These are phyloP conservation scores for Trametes elegans DNA, from an alignment of 768 basidiomycete species.

Conservation along the genomic window DNA sequence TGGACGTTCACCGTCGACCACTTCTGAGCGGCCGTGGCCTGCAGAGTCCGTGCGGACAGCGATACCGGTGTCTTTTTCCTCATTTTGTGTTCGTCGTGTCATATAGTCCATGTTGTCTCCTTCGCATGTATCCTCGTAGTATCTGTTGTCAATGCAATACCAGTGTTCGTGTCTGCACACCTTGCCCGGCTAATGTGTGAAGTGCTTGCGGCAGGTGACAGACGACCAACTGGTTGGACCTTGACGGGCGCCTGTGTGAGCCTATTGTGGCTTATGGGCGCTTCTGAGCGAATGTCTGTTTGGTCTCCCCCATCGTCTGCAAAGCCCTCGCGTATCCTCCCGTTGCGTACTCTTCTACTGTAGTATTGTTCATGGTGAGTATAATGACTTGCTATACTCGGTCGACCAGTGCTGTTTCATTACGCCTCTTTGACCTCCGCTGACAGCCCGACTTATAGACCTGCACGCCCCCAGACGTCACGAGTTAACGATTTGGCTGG, in stretches of 20 bases:
- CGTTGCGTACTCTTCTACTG: neutral
- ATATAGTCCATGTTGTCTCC: slow-evolving; percentile 4
- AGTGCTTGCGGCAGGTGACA: too few species aligned
- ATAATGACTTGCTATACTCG: neutral
- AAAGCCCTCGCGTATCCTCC: neutral
- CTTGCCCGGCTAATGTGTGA: too few species aligned
- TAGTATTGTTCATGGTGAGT: slow-evolving; percentile 18
- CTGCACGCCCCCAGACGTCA: slow-evolving; percentile 3
- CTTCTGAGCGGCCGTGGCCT: slow-evolving; percentile 49
- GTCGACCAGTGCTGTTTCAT: neutral
- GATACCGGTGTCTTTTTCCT: neutral
- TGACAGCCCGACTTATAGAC: neutral
- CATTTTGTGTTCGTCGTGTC: neutral
- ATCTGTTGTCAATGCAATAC: slow-evolving; percentile 9
- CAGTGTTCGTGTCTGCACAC: too few species aligned
- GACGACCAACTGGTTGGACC: too few species aligned
- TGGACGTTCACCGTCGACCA: slow-evolving; percentile 96
- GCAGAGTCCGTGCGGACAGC: neutral
- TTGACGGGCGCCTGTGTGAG: neutral
- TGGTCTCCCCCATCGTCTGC: slow-evolving; percentile 9
- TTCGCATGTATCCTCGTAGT: slow-evolving; percentile 14
- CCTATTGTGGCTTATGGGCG: slow-evolving; percentile 1
- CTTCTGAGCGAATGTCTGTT: neutral
- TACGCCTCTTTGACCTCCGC: neutral
- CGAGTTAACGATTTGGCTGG: slow-evolving; percentile 16